A percentile compares a stretch with the other conserved stretches of the same genome.
Conservation (phyloP, 2,329 filamentous ascomycete genomes). For the Ophiostoma quercus region DNA sequence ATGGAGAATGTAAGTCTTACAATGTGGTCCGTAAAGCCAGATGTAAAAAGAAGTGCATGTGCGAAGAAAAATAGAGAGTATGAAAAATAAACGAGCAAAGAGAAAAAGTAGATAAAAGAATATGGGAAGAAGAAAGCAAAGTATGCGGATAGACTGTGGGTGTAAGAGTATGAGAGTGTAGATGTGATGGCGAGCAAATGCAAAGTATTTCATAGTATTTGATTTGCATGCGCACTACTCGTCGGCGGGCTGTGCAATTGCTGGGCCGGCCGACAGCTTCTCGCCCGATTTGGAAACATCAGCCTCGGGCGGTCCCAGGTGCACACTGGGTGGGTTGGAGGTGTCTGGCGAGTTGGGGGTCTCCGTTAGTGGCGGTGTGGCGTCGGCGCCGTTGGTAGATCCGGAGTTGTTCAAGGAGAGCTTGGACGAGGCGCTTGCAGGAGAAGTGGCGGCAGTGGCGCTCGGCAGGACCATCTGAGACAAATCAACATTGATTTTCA, state of each 20-base stretch:
- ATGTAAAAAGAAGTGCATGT: not conserved
- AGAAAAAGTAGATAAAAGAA: not conserved
- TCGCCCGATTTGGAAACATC: not conserved
- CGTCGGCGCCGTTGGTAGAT: constrained; percentile 36
- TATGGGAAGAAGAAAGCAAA: not conserved
- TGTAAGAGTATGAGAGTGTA: not conserved
- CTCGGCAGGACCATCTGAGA: not conserved
- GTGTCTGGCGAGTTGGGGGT: constrained; percentile 66
- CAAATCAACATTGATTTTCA: constrained; percentile 32
- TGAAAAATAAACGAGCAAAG: not conserved
- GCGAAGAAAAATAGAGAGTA: not conserved
- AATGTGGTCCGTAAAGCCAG: constrained; percentile 4
- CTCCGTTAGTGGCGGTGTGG: constrained; percentile 62
- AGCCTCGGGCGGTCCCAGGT: constrained; percentile 46
- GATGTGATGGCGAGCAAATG: not conserved
- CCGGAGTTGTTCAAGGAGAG: not conserved
- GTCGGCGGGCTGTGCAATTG: not conserved
- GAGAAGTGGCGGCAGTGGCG: constrained; percentile 2
- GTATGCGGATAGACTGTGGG: not conserved
- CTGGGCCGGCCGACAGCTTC: not conserved
- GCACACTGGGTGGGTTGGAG: constrained; percentile 59
- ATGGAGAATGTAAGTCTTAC: not conserved
- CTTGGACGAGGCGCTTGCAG: not conserved
- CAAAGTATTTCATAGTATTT: too few relatives aligned
- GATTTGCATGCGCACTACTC: not conserved